Conservation (phyloP, 768 basidiomycete genomes). For the Collybia nuda region DNA sequence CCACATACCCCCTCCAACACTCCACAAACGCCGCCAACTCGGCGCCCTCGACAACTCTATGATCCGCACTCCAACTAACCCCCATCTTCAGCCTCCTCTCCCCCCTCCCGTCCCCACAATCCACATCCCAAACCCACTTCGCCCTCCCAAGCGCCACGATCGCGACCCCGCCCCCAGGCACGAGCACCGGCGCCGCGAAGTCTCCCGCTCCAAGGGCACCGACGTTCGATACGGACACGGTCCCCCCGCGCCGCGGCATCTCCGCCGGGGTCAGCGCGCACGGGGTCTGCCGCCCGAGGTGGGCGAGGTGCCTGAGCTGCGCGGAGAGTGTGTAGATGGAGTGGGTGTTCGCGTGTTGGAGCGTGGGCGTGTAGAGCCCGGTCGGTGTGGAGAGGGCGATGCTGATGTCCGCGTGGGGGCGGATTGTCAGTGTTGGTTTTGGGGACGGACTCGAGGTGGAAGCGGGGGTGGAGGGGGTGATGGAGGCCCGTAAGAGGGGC, state of each 20-base stretch:
- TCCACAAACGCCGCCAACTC: conserved; percentile 89
- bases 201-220: conserved; percentile 78
- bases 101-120: conserved; percentile 40
- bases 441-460: conserved; percentile 16
- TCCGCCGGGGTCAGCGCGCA: conserved; percentile 62
- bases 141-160: conserved; percentile 83
- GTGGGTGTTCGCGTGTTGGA: conserved; percentile 50
- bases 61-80: conserved; percentile 85
- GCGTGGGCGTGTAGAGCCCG: conserved; percentile 80
- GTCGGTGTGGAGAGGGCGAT: conserved; percentile 80
- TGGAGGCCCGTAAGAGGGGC: conserved; percentile 80
- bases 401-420: conserved; percentile 72
- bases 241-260: conserved; percentile 76
- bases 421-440: conserved; percentile 72
- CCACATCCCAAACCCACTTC: conserved; percentile 77
- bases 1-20: conserved; percentile 79
- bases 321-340: conserved; percentile 65
- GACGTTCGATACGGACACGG: conserved; percentile 79
- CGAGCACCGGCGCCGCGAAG: conserved; percentile 70
- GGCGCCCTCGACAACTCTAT: conserved; percentile 85
- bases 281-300: conserved; percentile 68
- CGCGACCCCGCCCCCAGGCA: conserved; percentile 82
- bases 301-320: conserved; percentile 55
- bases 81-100: conserved; percentile 58
- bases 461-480: conserved; percentile 41